These are phyloP conservation scores for Ochetophila trinervis DNA, from an alignment of 306 rosid species.

Conservation along the genomic window DNA sequence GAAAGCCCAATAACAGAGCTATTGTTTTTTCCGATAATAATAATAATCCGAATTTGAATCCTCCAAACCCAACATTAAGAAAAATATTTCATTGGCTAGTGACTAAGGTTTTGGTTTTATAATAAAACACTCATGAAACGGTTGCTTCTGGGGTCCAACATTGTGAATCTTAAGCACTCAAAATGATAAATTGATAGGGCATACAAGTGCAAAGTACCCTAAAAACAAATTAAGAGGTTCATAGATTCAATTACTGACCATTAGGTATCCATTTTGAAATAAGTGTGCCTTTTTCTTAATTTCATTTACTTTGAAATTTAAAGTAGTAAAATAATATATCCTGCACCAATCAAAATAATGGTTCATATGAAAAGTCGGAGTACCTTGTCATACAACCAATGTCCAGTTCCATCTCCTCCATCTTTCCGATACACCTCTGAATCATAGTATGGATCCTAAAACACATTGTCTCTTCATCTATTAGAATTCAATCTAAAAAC, in stretches of 20 bases:
- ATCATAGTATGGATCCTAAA: constrained; percentile 85
- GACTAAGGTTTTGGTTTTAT: no score
- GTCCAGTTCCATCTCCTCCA: constrained; percentile 91
- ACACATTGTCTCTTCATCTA: background rate
- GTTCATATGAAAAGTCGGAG: background rate
- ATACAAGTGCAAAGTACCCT: no score
- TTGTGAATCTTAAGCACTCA: no score
- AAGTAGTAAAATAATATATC: background rate
- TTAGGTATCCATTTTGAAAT: background rate
- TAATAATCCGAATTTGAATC: no score
- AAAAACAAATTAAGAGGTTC: no score
- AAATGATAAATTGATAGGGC: no score
- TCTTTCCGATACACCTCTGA: constrained; percentile 75
- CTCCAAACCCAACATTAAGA: no score
- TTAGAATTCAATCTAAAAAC: background rate
- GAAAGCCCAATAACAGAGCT: background rate
- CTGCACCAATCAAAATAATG: background rate
- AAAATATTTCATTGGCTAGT: background rate
- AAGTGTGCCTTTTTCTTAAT: background rate
- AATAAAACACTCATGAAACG: no score
- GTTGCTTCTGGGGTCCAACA: no score
- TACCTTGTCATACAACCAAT: constrained; percentile 93
- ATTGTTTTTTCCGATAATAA: background rate
- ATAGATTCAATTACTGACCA: background rate
- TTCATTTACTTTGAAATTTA: background rate